Conservation (phyloP, 129 eudicot genomes). For the Lonicera japonica region DNA sequence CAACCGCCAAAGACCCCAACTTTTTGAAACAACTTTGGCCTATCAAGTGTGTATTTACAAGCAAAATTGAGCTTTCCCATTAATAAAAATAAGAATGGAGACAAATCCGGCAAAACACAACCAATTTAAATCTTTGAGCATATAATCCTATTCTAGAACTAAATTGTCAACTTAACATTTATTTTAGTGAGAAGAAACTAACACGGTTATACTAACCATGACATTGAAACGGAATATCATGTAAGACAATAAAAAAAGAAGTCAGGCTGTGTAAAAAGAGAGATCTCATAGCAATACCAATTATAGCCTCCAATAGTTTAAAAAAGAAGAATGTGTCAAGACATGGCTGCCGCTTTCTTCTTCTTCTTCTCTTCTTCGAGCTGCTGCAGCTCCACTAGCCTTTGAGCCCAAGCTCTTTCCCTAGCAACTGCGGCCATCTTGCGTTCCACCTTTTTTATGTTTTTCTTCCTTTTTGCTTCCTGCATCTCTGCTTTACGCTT, state of each 20-base stretch:
- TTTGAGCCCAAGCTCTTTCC: conserved; percentile 87
- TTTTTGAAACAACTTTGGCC: too few species aligned
- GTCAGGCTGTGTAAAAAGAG: neutral
- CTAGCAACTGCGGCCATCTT: conserved; percentile 98
- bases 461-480: conserved; percentile 75
- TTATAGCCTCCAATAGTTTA: neutral
- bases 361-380: conserved; percentile 68
- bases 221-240: neutral
- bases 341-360: conserved; percentile 40
- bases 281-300: neutral
- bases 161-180: too few species aligned
- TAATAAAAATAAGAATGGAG: too few species aligned
- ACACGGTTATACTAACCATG: neutral
- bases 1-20: too few species aligned
- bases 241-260: neutral
- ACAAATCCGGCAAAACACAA: too few species aligned
- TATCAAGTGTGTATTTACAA: too few species aligned
- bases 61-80: too few species aligned
- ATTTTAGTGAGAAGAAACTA: neutral
- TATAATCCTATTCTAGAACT: too few species aligned
- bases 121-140: too few species aligned
- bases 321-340: conserved; percentile 16
- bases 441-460: conserved; percentile 56
- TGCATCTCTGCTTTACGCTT: conserved; percentile 70
- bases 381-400: conserved; percentile 62